phyloP scores from a whole-genome alignment of 2,329 filamentous ascomycete species.

The Mycosphaerella arachidis region DNA sequence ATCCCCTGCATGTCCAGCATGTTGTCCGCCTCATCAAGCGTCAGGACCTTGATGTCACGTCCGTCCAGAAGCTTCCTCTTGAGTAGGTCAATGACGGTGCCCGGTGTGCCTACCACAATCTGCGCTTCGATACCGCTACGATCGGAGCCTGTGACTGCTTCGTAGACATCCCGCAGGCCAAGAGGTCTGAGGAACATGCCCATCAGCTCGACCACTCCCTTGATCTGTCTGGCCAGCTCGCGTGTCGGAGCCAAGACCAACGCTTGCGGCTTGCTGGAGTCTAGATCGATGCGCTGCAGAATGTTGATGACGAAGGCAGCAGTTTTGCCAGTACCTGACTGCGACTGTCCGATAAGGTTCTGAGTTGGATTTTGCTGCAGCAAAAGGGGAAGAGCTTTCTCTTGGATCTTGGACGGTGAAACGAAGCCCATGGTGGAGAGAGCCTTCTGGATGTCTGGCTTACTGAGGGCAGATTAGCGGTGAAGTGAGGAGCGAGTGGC shows the following conservation, averaged over 20 bases:
- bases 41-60: conserved; percentile 70
- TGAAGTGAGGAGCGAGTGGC: neutral
- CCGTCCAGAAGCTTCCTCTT: conserved; percentile 70
- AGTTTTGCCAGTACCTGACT: conserved; percentile 97
- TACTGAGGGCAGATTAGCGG: conserved; percentile 37
- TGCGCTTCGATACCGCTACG: conserved; percentile 67
- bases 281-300: conserved; percentile 77
- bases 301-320: conserved; percentile 93
- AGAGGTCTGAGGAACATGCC: conserved; percentile 67
- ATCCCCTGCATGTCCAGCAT: conserved; percentile 96
- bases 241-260: conserved; percentile 86
- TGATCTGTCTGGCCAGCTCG: conserved; percentile 91
- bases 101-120: conserved; percentile 87
- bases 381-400: conserved; percentile 85
- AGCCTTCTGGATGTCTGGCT: conserved; percentile 67
- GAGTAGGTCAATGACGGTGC: conserved; percentile 85
- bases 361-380: conserved; percentile 70
- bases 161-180: conserved; percentile 65
- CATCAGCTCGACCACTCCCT: conserved; percentile 77
- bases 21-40: conserved; percentile 96
- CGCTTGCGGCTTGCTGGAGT: conserved; percentile 69
- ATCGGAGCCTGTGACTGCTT: conserved; percentile 68
- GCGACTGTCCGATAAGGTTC: conserved; percentile 98
- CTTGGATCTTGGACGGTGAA: conserved; percentile 97
- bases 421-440: conserved; percentile 77